Percentiles rank a stretch among this genome's conserved stretches.
Conservation (phyloP, 805 yeast species). For the Yarrowia deformans region DNA sequence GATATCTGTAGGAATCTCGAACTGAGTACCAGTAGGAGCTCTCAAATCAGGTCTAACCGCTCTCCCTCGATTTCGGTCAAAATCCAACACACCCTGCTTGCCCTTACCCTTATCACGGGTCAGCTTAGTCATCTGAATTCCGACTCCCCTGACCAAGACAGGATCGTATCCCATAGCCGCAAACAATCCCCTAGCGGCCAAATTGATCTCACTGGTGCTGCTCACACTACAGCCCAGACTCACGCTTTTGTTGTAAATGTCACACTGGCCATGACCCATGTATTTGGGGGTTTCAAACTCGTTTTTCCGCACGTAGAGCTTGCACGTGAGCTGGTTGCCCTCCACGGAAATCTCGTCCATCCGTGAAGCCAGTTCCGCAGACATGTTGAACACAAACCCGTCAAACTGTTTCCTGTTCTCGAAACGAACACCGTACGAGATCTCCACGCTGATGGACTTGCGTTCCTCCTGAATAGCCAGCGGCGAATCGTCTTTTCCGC, state of each 20-base stretch:
- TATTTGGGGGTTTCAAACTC: slow-evolving; percentile 79
- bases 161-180: slow-evolving; percentile 67
- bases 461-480: slow-evolving; percentile 57
- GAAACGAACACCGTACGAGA: slow-evolving; percentile 89
- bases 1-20: slow-evolving; percentile 41
- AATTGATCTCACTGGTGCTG: slow-evolving; percentile 58
- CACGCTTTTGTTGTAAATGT: slow-evolving; percentile 63
- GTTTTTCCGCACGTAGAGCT: slow-evolving; percentile 67
- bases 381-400: slow-evolving; percentile 62
- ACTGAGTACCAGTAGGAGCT: slow-evolving; percentile 32
- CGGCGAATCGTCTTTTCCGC: slow-evolving; percentile 72
- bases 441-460: slow-evolving; percentile 84
- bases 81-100: slow-evolving; percentile 13
- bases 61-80: background rate
- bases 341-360: slow-evolving; percentile 56
- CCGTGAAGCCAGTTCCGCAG: slow-evolving; percentile 65
- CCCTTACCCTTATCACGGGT: slow-evolving; percentile 41
- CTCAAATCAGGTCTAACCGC: background rate
- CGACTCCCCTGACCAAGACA: slow-evolving; percentile 76
- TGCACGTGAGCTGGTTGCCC: slow-evolving; percentile 69
- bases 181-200: slow-evolving; percentile 64
- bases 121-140: slow-evolving; percentile 70
- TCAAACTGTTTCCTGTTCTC: slow-evolving; percentile 67
- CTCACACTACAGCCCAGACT: slow-evolving; percentile 66
- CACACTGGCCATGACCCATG: slow-evolving; percentile 86